Evolutionary conservation across 768 basidiomycete species (phyloP), one percentile per base, ranked within the genome.

Genomic region (Sistotremastrum niveocremeum): DNA sequence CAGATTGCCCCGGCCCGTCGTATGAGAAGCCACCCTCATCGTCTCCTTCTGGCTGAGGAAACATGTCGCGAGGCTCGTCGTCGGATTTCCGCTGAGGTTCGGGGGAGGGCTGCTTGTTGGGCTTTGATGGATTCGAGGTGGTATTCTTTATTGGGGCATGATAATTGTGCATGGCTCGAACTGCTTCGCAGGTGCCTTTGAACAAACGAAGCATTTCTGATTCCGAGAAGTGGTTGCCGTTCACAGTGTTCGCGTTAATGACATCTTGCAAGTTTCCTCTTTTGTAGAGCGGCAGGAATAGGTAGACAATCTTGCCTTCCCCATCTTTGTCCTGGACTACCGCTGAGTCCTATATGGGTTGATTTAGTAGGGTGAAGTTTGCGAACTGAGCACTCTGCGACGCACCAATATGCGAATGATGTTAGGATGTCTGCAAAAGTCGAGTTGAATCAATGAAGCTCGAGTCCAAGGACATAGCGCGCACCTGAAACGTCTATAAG

Each of bases 201-300:
- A 99, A 98, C 35, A 94, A 71, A 39, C 75, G 74, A 34, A 97
- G 69, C 69, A 98, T 86, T 42, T 90, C 84, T 52, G 75, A 75
- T 62, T 99, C 95, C 1, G 89, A 74, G 59, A 90, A 88, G 47
- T 79, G 80, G 37, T 80, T 77, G 30, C 80, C 77, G 51, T 88
- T 86, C 46, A 89, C 79, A 33, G 84, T 74, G 57, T 93, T 81
- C 37, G 78, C 70, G 56, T 89, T 89, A 51, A 99, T 97, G 32
- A 79, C 79, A 57, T 98, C 91, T 73, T 98, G 95, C 5, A 99
- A 72, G 57, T 97, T 98, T 31, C 89, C 94, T 45, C 82, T 73
- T 71, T 87, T 83, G 68, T 91, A 97, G 34, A 89, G 70, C 0
- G 95, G 95, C 4, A 98, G 69, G 70, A 99, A 98, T 45, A 98